Evolutionary conservation across 2,329 filamentous ascomycete genomes (phyloP), one percentile per base, ranked within the genome.

Genomic region (Gliomastix tumulicola): DNA sequence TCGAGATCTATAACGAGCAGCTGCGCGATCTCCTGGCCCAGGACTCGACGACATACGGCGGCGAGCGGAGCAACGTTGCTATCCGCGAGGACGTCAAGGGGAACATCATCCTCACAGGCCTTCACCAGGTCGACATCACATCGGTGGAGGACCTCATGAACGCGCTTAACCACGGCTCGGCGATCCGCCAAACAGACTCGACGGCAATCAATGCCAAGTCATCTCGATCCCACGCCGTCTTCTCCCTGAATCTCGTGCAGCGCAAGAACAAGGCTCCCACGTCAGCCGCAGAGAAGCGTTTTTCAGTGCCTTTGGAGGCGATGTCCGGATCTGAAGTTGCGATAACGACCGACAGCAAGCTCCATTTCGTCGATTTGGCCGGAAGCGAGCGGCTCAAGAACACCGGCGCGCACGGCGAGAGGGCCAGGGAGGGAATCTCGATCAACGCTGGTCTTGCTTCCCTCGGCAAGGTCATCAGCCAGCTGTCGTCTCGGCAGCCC

Each of bases 191-290:
- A 56, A 98, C 92, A 1, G 92, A 98, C 62, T 84, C 92, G 18
- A 98, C 92, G 3, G 92, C 90, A 4, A 92, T 97, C 54, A 98
- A 98, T 55, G 92, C 90, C 30, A 90, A 95, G 56, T 98, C 92
- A 0, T 98, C 92, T 10, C 88, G 92, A 45, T 98, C 92, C 2
- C 92, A 98, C 57, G 92, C 92, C 22, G 89, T 98, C 21, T 97
- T 98, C 62, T 96, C 88, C 55, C 67, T 98, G 43, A 97, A 97
- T 51, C 73, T 98, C 7, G 73, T 97, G 7, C 87, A 96, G 65
- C 85, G 85, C 51, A 92, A 87, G 62, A 72, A 58, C 47, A 79
- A 78, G 40, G 52, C 60, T 39, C 66, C 61, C 37, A 55, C 61
- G 3, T 62, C 71, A 4, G 68, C 77, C 11, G 69, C 74, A 21